phyloP scores from a whole-genome alignment of 2,329 filamentous ascomycete species.

The Fusarium sp. region DNA sequence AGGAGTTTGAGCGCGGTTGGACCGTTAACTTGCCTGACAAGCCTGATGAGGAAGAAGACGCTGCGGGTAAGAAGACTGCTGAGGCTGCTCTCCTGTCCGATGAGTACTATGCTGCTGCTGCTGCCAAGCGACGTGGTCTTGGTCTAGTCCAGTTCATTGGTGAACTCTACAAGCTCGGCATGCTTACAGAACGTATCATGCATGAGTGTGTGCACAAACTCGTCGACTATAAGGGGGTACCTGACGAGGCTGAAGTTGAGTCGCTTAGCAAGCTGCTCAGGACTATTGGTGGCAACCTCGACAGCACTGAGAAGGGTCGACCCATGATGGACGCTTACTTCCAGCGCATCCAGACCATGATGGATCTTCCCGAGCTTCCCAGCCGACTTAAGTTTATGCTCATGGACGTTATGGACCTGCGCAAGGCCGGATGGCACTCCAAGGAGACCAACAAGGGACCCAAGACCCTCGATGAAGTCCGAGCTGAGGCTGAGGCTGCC shows the following conservation, averaged over 20 bases:
- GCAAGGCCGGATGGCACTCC: constrained; percentile 78
- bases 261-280: constrained; percentile 91
- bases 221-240: constrained; percentile 90
- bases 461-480: constrained; percentile 94
- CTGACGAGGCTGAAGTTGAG: constrained; percentile 96
- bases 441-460: constrained; percentile 94
- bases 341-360: constrained; percentile 81
- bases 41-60: constrained; percentile 69
- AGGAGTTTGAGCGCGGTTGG: constrained; percentile 99
- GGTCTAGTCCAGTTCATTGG: constrained; percentile 99
- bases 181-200: constrained; percentile 99
- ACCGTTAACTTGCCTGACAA: constrained; percentile 81
- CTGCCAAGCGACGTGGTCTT: constrained; percentile 94
- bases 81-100: constrained; percentile 90
- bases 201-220: constrained; percentile 98
- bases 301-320: constrained; percentile 81
- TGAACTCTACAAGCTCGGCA: constrained; percentile 97
- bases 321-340: constrained; percentile 95
- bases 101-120: constrained; percentile 93
- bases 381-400: constrained; percentile 97
- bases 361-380: constrained; percentile 79
- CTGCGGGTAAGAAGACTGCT: constrained; percentile 60
- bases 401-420: constrained; percentile 89
- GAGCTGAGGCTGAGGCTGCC: constrained; percentile 79
- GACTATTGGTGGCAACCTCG: constrained; percentile 89